These are phyloP conservation scores for Fusarium humuli DNA, from an alignment of 2,329 filamentous ascomycete species.

Conservation along the genomic window DNA sequence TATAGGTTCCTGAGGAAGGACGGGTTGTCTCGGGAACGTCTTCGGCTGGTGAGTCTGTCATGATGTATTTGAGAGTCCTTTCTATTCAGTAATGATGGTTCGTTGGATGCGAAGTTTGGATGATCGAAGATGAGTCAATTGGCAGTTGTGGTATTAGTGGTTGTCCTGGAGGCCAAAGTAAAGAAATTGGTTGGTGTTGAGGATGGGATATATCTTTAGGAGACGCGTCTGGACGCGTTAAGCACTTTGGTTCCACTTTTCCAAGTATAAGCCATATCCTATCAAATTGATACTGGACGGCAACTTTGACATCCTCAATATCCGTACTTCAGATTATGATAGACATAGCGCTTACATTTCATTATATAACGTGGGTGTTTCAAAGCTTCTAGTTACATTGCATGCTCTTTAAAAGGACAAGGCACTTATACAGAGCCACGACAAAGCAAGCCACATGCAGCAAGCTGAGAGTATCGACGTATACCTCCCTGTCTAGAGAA, in stretches of 20 bases:
- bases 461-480: not conserved
- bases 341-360: not conserved
- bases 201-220: not conserved
- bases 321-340: not conserved
- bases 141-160: not conserved
- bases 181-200: not conserved
- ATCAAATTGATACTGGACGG: not conserved
- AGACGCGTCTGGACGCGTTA: conserved; percentile 42
- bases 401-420: not conserved
- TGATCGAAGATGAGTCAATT: not conserved
- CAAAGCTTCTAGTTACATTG: not conserved
- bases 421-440: not conserved
- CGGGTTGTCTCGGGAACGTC: conserved; percentile 38
- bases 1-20: conserved; percentile 56
- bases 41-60: conserved; percentile 57
- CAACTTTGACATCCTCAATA: not conserved
- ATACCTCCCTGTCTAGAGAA: not conserved
- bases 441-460: not conserved
- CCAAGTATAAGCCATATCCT: not conserved
- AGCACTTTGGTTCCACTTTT: conserved; percentile 24
- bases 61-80: conserved; percentile 33
- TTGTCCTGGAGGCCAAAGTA: conserved; percentile 5
- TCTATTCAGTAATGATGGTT: not conserved
- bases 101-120: not conserved
- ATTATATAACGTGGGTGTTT: not conserved